These are phyloP conservation scores for Paramecium biaurelia DNA, from an alignment of 73 alveolate genomes.

Conservation along the genomic window DNA sequence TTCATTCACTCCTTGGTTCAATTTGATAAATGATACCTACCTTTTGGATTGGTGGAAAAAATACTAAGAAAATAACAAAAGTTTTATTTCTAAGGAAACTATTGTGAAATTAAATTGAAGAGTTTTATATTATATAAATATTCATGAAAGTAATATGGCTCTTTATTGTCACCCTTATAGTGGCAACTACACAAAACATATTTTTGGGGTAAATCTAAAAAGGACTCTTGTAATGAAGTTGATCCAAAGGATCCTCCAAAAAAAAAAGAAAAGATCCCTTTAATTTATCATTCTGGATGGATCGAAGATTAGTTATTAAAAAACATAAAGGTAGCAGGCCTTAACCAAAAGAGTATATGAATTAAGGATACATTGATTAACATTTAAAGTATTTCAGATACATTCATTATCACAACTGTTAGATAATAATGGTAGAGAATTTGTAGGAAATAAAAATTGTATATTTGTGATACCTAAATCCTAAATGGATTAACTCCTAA, in stretches of 20 bases:
- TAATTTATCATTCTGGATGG: background rate
- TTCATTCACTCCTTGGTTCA: background rate
- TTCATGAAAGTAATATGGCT: background rate
- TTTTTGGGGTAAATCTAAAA: background rate
- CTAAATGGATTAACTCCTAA: background rate
- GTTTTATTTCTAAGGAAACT: background rate
- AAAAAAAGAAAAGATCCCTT: background rate
- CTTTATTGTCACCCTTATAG: background rate
- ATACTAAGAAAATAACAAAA: background rate
- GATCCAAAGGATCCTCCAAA: background rate
- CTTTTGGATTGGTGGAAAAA: background rate
- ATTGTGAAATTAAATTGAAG: background rate
- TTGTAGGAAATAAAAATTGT: background rate
- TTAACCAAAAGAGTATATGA: background rate
- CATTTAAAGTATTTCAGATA: conserved; percentile 17
- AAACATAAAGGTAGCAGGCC: background rate
- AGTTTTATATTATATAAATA: background rate
- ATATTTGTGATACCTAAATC: background rate
- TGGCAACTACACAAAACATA: background rate
- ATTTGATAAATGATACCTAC: background rate
- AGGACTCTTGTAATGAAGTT: background rate
- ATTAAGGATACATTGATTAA: background rate
- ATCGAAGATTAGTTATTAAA: background rate
- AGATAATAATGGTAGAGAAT: conserved; percentile 13
- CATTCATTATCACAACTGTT: background rate